Evolutionary conservation across 768 basidiomycete genomes (phyloP), one percentile per base, ranked within the genome.

Genomic region (Coprinellus micaceus): DNA sequence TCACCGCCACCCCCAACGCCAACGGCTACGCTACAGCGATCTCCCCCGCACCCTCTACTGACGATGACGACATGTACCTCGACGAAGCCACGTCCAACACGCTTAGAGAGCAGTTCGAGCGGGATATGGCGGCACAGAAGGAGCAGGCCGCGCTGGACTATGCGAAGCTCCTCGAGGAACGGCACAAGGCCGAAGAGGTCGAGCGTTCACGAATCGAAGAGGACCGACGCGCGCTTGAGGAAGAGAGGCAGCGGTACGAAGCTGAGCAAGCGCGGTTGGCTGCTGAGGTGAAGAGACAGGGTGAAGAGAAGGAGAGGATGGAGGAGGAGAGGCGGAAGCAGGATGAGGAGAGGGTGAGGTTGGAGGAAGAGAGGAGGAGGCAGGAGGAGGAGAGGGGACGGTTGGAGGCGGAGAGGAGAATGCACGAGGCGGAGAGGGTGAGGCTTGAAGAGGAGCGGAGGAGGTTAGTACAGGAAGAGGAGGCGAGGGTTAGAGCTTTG

Each of bases 341-440:
- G 48, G 43, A 54, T 24, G 44, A 22, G 33, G 37, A 45, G 24
- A 52, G 59, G 29, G 17, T 58, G 39, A 22, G 26, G 30, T 50
- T 41, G 53, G 6, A 55, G 21, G 53, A 56, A 7, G 25, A 43
- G n/a, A 52, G 52, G 24, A 46, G 58, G 17, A 55, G 54, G 36
- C 48, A 59, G 46, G 52, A 36, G 59, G 54, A 56, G 54, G 60
- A 45, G 37, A 44, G 48, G 40, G 19, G 44, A 24, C 13, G 59
- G 50, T 39, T 61, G 39, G 60, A 58, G 21, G 64, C 60, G 13
- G 62, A 58, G 47, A 58, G 61, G 51, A 61, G 52, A 53, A 61
- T 61, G 58, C 49, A 61, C 52, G 59, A 55, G 26, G 57, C 56
- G 58, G 39, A n/a, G 58, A 62, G 41, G 37, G 52, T 24, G 60